These are phyloP conservation scores for Aspergillus homomorphus DNA, from an alignment of 495 filamentous ascomycete species.

Conservation along the genomic window DNA sequence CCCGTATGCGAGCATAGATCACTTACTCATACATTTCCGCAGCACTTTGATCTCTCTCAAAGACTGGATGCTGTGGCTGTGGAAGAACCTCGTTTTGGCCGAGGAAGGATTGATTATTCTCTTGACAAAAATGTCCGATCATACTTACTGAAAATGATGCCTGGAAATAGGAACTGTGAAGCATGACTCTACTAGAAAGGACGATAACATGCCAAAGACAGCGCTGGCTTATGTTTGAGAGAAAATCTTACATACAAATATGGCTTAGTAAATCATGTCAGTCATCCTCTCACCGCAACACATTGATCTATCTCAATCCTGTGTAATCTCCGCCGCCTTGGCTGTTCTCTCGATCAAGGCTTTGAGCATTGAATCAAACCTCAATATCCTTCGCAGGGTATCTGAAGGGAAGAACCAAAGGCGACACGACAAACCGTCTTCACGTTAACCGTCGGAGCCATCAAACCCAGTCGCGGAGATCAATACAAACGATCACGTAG, in stretches of 20 bases:
- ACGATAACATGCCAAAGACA: background rate
- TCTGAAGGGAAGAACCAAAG: constrained; percentile 16
- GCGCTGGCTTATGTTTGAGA: background rate
- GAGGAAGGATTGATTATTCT: too few relatives aligned
- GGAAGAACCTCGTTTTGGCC: too few relatives aligned
- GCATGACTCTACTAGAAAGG: background rate
- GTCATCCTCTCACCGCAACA: constrained; percentile 2
- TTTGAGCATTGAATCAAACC: constrained; percentile 11
- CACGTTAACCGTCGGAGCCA: constrained; percentile 22
- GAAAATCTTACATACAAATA: constrained; percentile 7
- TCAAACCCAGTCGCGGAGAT: constrained; percentile 15
- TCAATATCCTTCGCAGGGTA: constrained; percentile 10
- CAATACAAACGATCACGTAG: constrained; percentile 15
- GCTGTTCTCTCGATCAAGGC: constrained; percentile 13
- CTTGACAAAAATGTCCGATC: too few relatives aligned
- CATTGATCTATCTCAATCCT: constrained; percentile 19
- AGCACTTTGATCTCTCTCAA: too few relatives aligned
- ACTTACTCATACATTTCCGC: too few relatives aligned
- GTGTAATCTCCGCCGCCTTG: constrained; percentile 16
- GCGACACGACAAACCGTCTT: constrained; percentile 22
- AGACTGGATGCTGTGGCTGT: too few relatives aligned
- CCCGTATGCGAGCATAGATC: too few relatives aligned
- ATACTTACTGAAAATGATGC: too few relatives aligned
- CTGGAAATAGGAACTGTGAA: too few relatives aligned
- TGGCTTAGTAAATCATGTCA: constrained; percentile 8